A percentile compares a stretch with the other conserved stretches of the same genome.
Evolutionary conservation across 345 rosid genomes (phyloP).

Genomic region (Moringa oleifera): DNA sequence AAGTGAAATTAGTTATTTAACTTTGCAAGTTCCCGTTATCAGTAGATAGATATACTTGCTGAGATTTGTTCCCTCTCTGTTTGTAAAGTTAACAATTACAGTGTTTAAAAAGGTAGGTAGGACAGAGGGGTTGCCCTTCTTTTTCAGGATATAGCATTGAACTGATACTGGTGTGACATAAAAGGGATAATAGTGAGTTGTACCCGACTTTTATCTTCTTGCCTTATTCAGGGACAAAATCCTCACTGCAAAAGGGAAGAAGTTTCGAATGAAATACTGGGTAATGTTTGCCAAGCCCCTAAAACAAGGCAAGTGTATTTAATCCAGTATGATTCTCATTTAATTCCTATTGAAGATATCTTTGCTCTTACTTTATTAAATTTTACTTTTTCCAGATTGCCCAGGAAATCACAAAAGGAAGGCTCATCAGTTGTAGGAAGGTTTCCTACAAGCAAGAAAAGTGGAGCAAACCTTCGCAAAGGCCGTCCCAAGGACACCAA

Average conservation of each 20-base stretch:
- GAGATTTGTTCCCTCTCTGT: too few species aligned
- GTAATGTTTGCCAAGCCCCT: conserved; percentile 29
- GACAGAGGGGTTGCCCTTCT: too few species aligned
- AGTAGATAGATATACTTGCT: too few species aligned
- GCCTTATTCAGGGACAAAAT: conserved; percentile 27
- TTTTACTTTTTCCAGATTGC: conserved; percentile 32
- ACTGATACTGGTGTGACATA: too few species aligned
- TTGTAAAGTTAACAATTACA: too few species aligned
- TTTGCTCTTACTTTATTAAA: conserved; percentile 5
- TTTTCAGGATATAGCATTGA: too few species aligned
- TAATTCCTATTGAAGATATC: background rate
- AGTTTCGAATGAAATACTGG: conserved; percentile 23
- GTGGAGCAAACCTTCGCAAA: conserved; percentile 20
- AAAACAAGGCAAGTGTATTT: conserved; percentile 39
- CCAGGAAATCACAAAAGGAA: conserved; percentile 38
- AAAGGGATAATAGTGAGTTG: too few species aligned
- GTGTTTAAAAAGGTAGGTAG: too few species aligned
- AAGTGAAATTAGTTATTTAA: too few species aligned
- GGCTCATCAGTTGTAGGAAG: conserved; percentile 37
- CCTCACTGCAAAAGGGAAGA: conserved; percentile 22
- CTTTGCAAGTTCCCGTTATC: too few species aligned
- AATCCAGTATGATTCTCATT: background rate
- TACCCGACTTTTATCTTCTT: conserved; percentile 10
- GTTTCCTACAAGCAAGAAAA: conserved; percentile 37
- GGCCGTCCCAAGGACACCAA: conserved; percentile 19